These are phyloP conservation scores for Rhizopus delemar DNA, from an alignment of 371 early-diverging fungal species.

Conservation along the genomic window DNA sequence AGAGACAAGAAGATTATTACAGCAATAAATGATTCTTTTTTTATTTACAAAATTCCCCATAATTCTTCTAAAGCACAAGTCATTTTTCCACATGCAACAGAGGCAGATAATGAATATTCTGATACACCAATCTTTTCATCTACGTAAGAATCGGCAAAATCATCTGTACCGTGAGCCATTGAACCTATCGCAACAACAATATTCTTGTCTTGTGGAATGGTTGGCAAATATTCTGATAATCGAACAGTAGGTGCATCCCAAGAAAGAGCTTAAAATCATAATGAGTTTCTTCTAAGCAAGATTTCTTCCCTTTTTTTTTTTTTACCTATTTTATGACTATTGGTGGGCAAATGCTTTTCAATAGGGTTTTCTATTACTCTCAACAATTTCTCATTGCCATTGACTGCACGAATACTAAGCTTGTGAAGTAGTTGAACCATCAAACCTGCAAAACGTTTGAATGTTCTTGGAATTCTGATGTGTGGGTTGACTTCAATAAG, in stretches of 20 bases:
- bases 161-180: conserved; percentile 95
- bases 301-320: conserved; percentile 3
- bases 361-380: conserved; percentile 97
- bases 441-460: conserved; percentile 96
- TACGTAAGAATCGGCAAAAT: conserved; percentile 91
- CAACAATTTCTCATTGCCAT: conserved; percentile 89
- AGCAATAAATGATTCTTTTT: conserved; percentile 14
- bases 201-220: conserved; percentile 77
- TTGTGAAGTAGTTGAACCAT: conserved; percentile 98
- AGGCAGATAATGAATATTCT: conserved; percentile 94
- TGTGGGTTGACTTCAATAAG: conserved; percentile 97
- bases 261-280: conserved; percentile 70
- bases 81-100: conserved; percentile 92
- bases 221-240: conserved; percentile 76
- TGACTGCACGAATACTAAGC: conserved; percentile 89
- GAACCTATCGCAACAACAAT: conserved; percentile 94
- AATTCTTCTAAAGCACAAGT: conserved; percentile 84
- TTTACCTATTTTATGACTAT: conserved; percentile 82
- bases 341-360: conserved; percentile 91
- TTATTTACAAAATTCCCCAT: conserved; percentile 79
- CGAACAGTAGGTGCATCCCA: conserved; percentile 91
- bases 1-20: conserved; percentile 4
- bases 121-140: conserved; percentile 96
- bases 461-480: conserved; percentile 97
- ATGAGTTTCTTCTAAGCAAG: neutral